Conservation (phyloP, 371 early-diverging fungal species). For the Coemansia sp. region DNA sequence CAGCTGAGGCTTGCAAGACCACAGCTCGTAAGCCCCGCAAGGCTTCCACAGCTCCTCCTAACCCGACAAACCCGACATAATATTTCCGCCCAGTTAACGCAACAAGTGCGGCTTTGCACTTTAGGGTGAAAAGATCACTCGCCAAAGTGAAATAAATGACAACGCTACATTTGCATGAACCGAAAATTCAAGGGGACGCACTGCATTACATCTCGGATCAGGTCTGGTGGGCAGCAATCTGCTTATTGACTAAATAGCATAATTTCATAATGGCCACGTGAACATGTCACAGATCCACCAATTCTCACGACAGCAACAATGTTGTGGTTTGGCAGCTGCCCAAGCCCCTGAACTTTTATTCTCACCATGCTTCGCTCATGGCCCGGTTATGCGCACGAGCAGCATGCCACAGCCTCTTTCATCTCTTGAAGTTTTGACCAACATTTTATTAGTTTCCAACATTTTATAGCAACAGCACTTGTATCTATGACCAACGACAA, state of each 20-base stretch:
- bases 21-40: too few relatives aligned
- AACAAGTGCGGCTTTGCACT: too few relatives aligned
- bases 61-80: too few relatives aligned
- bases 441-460: background rate
- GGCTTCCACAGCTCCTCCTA: too few relatives aligned
- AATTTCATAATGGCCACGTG: background rate
- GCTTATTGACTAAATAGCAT: too few relatives aligned
- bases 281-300: background rate
- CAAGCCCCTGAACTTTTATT: background rate
- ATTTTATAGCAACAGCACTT: background rate
- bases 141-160: background rate
- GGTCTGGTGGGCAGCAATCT: too few relatives aligned
- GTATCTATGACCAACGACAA: slow-evolving; percentile 1
- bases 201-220: too few relatives aligned
- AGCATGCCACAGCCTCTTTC: background rate
- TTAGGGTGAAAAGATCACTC: too few relatives aligned
- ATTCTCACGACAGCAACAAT: background rate
- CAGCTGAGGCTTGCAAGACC: too few relatives aligned
- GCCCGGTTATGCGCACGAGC: too few relatives aligned
- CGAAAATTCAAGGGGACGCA: too few relatives aligned
- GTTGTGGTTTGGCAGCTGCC: background rate
- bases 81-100: background rate
- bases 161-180: background rate
- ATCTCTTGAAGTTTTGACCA: background rate
- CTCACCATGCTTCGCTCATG: background rate